phyloP scores from a whole-genome alignment of 768 basidiomycete genomes.

The Amanita rubescens region DNA sequence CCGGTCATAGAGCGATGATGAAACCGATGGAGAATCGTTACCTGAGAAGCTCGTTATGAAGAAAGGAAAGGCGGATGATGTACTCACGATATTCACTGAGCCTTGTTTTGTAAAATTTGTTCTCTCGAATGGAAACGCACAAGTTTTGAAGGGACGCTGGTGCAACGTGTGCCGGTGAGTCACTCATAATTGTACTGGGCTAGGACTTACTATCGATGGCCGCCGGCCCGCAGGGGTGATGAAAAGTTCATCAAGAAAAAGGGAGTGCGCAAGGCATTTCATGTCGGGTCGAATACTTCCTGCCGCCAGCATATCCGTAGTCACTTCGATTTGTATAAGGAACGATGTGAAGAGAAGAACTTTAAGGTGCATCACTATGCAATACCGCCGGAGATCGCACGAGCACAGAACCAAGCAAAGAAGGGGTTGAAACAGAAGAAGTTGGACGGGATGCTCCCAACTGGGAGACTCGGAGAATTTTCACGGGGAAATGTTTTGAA shows the following conservation, averaged over 20 bases:
- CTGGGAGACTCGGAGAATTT: background rate
- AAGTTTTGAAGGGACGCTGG: background rate
- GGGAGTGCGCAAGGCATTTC: background rate
- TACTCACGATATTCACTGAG: conserved; percentile 1
- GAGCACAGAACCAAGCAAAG: background rate
- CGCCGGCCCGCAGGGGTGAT: background rate
- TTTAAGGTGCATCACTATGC: background rate
- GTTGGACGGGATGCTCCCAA: background rate
- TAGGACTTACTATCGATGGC: background rate
- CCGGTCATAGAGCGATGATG: background rate
- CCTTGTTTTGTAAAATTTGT: background rate
- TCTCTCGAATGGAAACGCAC: background rate
- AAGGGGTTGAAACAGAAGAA: background rate
- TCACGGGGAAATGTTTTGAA: conserved; percentile 7
- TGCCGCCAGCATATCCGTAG: background rate
- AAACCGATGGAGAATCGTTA: too few relatives aligned
- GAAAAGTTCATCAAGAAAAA: background rate
- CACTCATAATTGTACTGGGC: background rate
- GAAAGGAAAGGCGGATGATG: background rate
- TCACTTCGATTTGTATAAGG: background rate
- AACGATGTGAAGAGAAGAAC: conserved; percentile 4
- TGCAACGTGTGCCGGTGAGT: background rate
- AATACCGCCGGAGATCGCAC: background rate
- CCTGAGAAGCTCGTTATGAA: background rate
- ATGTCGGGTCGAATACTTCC: background rate